Evolutionary conservation across 371 early-diverging fungal genomes (phyloP).

Genomic region (Lichtheimia corymbifera): DNA sequence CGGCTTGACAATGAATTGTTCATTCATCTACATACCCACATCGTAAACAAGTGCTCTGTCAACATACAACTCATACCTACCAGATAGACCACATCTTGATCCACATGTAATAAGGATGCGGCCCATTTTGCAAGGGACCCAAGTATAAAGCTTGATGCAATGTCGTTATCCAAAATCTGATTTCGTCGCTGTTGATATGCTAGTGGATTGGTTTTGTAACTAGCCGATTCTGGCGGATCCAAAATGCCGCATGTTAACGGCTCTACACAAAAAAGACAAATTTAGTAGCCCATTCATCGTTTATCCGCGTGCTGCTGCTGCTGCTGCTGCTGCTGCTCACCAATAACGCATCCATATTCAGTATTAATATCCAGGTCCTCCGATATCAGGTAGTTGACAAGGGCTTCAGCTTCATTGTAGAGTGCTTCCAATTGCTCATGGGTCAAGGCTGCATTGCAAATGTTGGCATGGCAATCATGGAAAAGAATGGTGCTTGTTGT

Average conservation of each 20-base stretch:
- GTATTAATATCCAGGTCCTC: conserved; percentile 43
- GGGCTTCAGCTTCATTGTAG: conserved; percentile 47
- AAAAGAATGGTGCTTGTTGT: background rate
- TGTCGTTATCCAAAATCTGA: conserved; percentile 13
- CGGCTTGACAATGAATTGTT: conserved; percentile 66
- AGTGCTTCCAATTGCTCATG: conserved; percentile 29
- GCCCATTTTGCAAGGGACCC: conserved; percentile 38
- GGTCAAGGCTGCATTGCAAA: conserved; percentile 20
- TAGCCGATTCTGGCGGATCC: conserved; percentile 21
- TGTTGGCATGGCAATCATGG: background rate
- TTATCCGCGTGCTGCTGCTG: background rate
- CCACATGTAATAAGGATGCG: conserved; percentile 13
- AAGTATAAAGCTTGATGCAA: conserved; percentile 27
- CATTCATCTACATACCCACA: conserved; percentile 42
- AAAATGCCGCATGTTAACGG: conserved; percentile 55
- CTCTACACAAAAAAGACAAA: conserved; percentile 20
- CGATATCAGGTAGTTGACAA: conserved; percentile 51
- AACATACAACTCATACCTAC: conserved; percentile 9
- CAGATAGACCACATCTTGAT: conserved; percentile 14
- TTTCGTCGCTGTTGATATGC: conserved; percentile 34
- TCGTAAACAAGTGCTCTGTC: background rate
- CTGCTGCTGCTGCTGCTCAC: conserved; percentile 14
- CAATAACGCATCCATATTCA: conserved; percentile 56
- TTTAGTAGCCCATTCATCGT: background rate
- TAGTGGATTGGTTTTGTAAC: conserved; percentile 22